phyloP scores from a whole-genome alignment of 2,329 filamentous ascomycete species.

The Cytospora chrysosperma region DNA sequence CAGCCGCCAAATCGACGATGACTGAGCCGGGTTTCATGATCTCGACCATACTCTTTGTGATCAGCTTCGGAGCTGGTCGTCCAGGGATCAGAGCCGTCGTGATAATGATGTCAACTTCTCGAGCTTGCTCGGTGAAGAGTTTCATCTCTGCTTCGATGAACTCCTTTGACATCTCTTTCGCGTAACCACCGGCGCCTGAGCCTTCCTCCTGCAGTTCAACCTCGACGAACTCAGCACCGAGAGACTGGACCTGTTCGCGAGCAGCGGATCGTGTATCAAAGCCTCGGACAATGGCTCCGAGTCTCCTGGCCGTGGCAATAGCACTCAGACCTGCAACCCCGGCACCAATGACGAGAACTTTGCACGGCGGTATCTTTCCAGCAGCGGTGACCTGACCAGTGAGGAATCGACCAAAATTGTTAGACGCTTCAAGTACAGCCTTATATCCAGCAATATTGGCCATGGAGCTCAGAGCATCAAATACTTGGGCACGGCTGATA shows the following conservation, averaged over 20 bases:
- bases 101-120: slow-evolving; percentile 88
- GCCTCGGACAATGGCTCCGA: slow-evolving; percentile 85
- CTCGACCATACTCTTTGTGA: slow-evolving; percentile 75
- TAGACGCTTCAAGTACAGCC: slow-evolving; percentile 84
- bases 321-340: slow-evolving; percentile 87
- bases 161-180: slow-evolving; percentile 91
- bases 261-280: slow-evolving; percentile 90
- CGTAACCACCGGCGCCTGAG: slow-evolving; percentile 80
- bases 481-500: slow-evolving; percentile 84
- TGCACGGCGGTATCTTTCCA: slow-evolving; percentile 86
- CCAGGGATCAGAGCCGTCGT: slow-evolving; percentile 91
- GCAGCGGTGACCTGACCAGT: slow-evolving; percentile 89
- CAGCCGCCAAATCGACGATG: slow-evolving; percentile 82
- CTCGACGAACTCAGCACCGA: slow-evolving; percentile 87
- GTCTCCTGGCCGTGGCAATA: slow-evolving; percentile 79
- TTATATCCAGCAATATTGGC: slow-evolving; percentile 94
- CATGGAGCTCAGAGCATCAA: slow-evolving; percentile 89
- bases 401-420: slow-evolving; percentile 83
- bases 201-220: slow-evolving; percentile 84
- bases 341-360: slow-evolving; percentile 86
- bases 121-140: slow-evolving; percentile 81
- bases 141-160: slow-evolving; percentile 94
- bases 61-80: slow-evolving; percentile 76
- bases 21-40: slow-evolving; percentile 90
- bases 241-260: slow-evolving; percentile 84